These are phyloP conservation scores for Aspergillus neotritici DNA, from an alignment of 2,329 filamentous ascomycete species.

Conservation along the genomic window DNA sequence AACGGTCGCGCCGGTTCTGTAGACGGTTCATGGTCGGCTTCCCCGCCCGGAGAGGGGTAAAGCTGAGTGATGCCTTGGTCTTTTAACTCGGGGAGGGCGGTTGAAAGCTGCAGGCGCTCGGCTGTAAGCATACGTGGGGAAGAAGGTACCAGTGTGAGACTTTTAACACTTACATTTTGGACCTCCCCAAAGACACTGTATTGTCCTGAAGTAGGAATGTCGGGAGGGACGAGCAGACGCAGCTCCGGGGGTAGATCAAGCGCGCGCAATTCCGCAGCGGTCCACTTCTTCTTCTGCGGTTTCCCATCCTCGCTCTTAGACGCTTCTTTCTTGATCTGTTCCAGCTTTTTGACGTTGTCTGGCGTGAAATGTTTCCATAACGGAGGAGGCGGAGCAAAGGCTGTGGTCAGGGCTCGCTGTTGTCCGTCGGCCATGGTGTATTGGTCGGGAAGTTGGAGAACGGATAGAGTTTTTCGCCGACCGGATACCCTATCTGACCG, in stretches of 20 bases:
- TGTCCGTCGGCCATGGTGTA: constrained; percentile 56
- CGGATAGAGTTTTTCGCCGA: not conserved
- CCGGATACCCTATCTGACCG: too few species aligned
- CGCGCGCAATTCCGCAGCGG: constrained; percentile 28
- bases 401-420: constrained; percentile 48
- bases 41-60: constrained; percentile 49
- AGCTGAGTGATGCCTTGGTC: constrained; percentile 68
- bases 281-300: constrained; percentile 28
- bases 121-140: not conserved
- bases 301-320: constrained; percentile 26
- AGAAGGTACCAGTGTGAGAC: too few species aligned
- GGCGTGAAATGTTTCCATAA: constrained; percentile 87
- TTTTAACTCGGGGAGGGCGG: constrained; percentile 61
- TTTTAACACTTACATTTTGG: constrained; percentile 47
- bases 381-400: constrained; percentile 79
- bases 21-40: constrained; percentile 51
- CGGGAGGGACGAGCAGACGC: constrained; percentile 72
- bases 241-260: constrained; percentile 63
- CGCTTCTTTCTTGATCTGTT: constrained; percentile 43
- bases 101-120: constrained; percentile 39
- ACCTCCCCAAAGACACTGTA: constrained; percentile 70
- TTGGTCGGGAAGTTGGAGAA: not conserved
- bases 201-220: constrained; percentile 62
- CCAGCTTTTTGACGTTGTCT: constrained; percentile 61
- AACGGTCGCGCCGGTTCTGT: constrained; percentile 35